These are phyloP conservation scores for Penicillium sp. DNA, from an alignment of 2,329 filamentous ascomycete genomes.

Conservation along the genomic window DNA sequence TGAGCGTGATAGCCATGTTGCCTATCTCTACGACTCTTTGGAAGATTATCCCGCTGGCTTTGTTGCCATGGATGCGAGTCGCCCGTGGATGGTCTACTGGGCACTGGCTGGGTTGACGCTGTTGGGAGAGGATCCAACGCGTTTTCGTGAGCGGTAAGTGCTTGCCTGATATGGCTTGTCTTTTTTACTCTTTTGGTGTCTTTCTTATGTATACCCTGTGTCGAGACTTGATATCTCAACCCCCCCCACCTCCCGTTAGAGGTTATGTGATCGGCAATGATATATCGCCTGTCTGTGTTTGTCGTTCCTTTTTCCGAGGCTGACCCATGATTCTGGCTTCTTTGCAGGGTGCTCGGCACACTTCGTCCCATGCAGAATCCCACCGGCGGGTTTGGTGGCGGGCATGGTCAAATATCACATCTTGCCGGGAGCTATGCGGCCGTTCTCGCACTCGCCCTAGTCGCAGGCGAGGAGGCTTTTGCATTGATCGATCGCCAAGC, in stretches of 20 bases:
- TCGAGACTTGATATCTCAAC: not conserved
- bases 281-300: not conserved
- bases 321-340: not conserved
- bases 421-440: constrained; percentile 86
- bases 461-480: constrained; percentile 73
- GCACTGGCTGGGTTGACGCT: constrained; percentile 72
- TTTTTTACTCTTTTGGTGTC: not conserved
- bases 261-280: not conserved
- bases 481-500: constrained; percentile 75
- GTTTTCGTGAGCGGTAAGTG: constrained; percentile 65
- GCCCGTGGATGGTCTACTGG: constrained; percentile 97
- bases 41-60: constrained; percentile 68
- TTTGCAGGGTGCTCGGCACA: constrained; percentile 65
- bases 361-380: constrained; percentile 79
- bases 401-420: constrained; percentile 88
- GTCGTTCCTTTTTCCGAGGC: not conserved
- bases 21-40: constrained; percentile 52
- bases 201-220: not conserved
- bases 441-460: constrained; percentile 74
- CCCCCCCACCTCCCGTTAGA: not conserved
- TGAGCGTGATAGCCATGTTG: constrained; percentile 59
- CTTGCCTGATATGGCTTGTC: too few species aligned
- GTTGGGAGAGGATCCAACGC: constrained; percentile 70
- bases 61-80: constrained; percentile 76
- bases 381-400: constrained; percentile 85